Base-by-base conservation (phyloP, 306 rosid genomes). In the Neltuma alba region DNA sequence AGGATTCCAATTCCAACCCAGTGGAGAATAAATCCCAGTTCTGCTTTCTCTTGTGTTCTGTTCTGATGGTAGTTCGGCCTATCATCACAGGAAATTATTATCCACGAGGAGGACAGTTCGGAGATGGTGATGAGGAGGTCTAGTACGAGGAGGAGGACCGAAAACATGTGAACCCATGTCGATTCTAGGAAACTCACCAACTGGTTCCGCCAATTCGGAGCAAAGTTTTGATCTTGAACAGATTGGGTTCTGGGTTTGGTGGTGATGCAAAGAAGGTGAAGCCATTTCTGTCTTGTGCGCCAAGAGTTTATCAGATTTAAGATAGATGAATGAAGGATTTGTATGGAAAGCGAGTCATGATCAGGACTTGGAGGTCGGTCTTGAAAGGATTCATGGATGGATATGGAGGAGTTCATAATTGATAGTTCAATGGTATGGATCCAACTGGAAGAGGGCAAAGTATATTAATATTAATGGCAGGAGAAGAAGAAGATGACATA, bases 1-100 rank as follows among this genome's bases (percentile, higher is more conserved):
- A 91, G 81, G 64, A 91, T 91, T 40, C 89, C 72, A 74, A 91
- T 87, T 42, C 98, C 94, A 27, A 72, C 81, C 92, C 92, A 90
- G 75, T 89, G 95, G 42, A 83, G 82, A 81, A 34, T 3, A 52
- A 38, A 36, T 5, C 70, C 71, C 6, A 28, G 12, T 41, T 80
- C 80, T 62, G 48, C 66, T 37, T 66, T 67, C 70, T 28, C 20
- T 63, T 33, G 23, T 68, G 73, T 69, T 23, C 16, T 73, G 55
- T 30, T 84, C 27, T 50, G 74, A 54, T 21, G 30, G 72, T 63
- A 16, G 16, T 33, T 70, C 71, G 72, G 37, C 5, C 50, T 6
- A n/a, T 92, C n/a, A n/a, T n/a, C n/a, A n/a, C n/a, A n/a, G n/a
- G n/a, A n/a, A n/a, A n/a, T n/a, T n/a, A n/a, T n/a, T n/a, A n/a